Evolutionary conservation across 306 rosid species (phyloP), one percentile per base, ranked within the genome.

Genomic region (Pterocarpus macrocarpus): DNA sequence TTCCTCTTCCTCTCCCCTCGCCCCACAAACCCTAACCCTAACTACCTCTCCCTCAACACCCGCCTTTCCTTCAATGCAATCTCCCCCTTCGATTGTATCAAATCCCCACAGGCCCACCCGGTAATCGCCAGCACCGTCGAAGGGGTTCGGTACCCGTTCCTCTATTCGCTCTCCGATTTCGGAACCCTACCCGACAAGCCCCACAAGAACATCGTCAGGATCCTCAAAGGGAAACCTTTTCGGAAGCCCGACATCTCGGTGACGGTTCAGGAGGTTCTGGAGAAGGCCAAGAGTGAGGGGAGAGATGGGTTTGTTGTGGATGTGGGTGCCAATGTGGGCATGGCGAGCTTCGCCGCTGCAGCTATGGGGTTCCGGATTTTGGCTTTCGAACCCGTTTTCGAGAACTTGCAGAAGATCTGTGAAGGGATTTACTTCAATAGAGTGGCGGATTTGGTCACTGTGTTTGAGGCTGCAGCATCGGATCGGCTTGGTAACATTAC

Each of bases 301-400:
- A 84, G 68, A 33, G 81, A 80, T 80, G 98, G 98, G 61, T 57
- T 83, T 84, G 89, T 92, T n/a, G 94, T 93, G 2, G 97, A 93
- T 81, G 98, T 96, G 15, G 98, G 99, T 28, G 98, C 97, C 72
- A 96, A 96, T 79, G 97, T 96, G 56, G 99, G 99, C 12, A 92
- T 93, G 89, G 99, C 97, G 1, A 90, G 90, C 78, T 96, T 96
- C 64, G 98, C 99, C 0, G 99, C 99, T 2, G 89, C 99, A 0
- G 98, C 81, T 0, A 93, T 96, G 97, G 97, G 98, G 15, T 96
- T 92, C 50, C 87, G 85, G 57, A 97, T 93, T 74, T 35, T 90
- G 76, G 93, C 97, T 1, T 96, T 96, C 16, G 98, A 96, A 66
- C 99, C 99, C 0, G 97, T 96, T 43, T 92, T 93, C 1, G 99